Evolutionary conservation across 148 eudicot species (phyloP), one percentile per base, ranked within the genome.

Genomic region (Chenopodium berlandieri): DNA sequence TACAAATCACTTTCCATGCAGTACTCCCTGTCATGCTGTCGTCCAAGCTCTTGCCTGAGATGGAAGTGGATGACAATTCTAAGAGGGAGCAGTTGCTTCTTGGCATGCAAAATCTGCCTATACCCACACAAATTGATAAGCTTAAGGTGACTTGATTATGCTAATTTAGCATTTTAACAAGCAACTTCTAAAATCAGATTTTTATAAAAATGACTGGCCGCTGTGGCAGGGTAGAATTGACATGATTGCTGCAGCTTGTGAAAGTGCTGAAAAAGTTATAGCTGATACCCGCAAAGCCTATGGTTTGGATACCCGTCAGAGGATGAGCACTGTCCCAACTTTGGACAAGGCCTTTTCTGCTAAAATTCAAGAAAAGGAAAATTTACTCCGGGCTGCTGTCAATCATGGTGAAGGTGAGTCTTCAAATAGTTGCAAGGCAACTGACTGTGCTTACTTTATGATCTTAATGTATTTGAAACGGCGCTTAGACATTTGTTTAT

Each of bases 11-110:
- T 70, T 62, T 81, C 70, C 17, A 23, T 85, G 68, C 89, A 97
- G 98, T 97, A 83, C 89, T 97, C 52, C 99, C 99, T 64, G 98
- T 94, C 80, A 96, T 97, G 99, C 58, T 97, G 87, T 97, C 99
- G 9, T 94, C 99, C n/a, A 97, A 97, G 88, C 97, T 94, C 54
- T 87, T 97, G 85, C 99, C 97, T 75, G 99, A 97, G 91, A 94
- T 97, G 91, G 99, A 97, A 91, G 66, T 84, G 74, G 94, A 90
- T 66, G 98, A 94, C 81, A 91, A 83, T 77, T 80, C 88, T 81
- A 97, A 97, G 88, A 86, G 92, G 79, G 98, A 92, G 64, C 99
- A 91, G 86, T 79, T 94, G 83, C 90, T 97, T 63, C 91, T 81
- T 60, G 94, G 97, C 76, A 89, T 97, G 97, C 92, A 92, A 65